Conservation (phyloP, 371 early-diverging fungal genomes). For the Entomophthora muscae region DNA sequence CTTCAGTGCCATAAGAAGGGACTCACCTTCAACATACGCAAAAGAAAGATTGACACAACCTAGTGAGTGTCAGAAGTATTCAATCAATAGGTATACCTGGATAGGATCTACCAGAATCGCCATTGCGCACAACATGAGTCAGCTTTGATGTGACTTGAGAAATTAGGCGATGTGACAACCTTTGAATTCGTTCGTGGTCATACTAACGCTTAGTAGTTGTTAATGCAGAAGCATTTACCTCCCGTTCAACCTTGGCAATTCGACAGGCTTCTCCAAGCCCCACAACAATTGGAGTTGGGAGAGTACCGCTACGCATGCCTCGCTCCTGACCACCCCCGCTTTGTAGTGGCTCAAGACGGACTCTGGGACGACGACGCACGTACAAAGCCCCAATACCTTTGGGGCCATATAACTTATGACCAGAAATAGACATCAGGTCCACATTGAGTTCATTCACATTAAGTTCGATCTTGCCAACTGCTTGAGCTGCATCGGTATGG, state of each 20-base stretch:
- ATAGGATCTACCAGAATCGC: constrained; percentile 61
- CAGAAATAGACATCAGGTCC: constrained; percentile 93
- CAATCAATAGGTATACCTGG: constrained; percentile 27
- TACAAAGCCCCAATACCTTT: constrained; percentile 97
- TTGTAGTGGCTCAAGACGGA: constrained; percentile 82
- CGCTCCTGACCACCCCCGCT: constrained; percentile 99
- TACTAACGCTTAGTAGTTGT: constrained; percentile 26
- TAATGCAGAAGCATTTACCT: constrained; percentile 26
- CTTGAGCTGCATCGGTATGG: constrained; percentile 99
- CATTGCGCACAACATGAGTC: constrained; percentile 74
- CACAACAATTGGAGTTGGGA: constrained; percentile 89
- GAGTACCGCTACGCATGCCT: constrained; percentile 95
- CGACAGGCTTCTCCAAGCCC: constrained; percentile 95
- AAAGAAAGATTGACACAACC: constrained; percentile 98
- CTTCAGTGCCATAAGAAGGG: constrained; percentile 96
- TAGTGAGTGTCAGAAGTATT: constrained; percentile 3
- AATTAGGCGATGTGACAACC: constrained; percentile 61
- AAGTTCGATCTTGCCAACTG: constrained; percentile 92
- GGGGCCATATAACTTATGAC: constrained; percentile 99
- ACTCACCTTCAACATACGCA: constrained; percentile 99
- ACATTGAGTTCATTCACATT: constrained; percentile 94
- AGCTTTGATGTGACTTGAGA: constrained; percentile 59
- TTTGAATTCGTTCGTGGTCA: constrained; percentile 54
- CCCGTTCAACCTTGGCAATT: constrained; percentile 76
- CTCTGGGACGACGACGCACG: constrained; percentile 90